phyloP scores from a whole-genome alignment of 1,284 basidiomycete genomes.

The Coniferiporia weirii region DNA sequence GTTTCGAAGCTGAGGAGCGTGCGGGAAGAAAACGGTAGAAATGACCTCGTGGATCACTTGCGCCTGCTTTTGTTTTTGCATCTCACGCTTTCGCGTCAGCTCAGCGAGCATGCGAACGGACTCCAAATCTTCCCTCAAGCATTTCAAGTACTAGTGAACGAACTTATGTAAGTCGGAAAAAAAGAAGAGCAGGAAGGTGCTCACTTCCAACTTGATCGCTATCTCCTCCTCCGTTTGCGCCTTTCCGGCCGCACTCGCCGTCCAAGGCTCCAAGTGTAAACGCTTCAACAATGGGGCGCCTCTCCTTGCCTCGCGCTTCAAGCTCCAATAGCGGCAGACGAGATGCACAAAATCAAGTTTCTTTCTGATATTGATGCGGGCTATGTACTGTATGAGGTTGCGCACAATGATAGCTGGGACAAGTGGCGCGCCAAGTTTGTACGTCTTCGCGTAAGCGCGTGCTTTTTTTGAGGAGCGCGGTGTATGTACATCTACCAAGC shows the following conservation, averaged over 20 bases:
- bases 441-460: constrained; percentile 76
- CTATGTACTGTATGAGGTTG: constrained; percentile 75
- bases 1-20: constrained; percentile 54
- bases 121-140: constrained; percentile 76
- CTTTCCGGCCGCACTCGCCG: constrained; percentile 64
- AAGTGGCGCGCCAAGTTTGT: constrained; percentile 72
- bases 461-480: constrained; percentile 56
- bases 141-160: constrained; percentile 55
- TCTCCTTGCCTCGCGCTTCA: constrained; percentile 89
- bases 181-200: constrained; percentile 22
- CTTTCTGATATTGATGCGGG: constrained; percentile 69
- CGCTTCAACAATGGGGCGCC: constrained; percentile 94
- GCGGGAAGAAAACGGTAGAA: constrained; percentile 60
- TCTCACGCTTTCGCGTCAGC: constrained; percentile 77
- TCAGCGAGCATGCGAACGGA: constrained; percentile 69
- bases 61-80: constrained; percentile 72
- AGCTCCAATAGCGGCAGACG: constrained; percentile 92
- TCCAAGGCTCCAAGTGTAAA: constrained; percentile 97
- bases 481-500: constrained; percentile 25
- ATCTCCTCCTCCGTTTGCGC: constrained; percentile 77
- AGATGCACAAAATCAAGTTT: constrained; percentile 74
- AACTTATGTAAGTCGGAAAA: constrained; percentile 13
- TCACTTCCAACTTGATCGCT: constrained; percentile 76
- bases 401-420: constrained; percentile 72
- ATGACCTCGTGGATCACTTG: constrained; percentile 70